A percentile compares a stretch with the other conserved stretches of the same genome.
phyloP scores from a whole-genome alignment of 2,329 filamentous ascomycete genomes.

The Penicillium sp. region DNA sequence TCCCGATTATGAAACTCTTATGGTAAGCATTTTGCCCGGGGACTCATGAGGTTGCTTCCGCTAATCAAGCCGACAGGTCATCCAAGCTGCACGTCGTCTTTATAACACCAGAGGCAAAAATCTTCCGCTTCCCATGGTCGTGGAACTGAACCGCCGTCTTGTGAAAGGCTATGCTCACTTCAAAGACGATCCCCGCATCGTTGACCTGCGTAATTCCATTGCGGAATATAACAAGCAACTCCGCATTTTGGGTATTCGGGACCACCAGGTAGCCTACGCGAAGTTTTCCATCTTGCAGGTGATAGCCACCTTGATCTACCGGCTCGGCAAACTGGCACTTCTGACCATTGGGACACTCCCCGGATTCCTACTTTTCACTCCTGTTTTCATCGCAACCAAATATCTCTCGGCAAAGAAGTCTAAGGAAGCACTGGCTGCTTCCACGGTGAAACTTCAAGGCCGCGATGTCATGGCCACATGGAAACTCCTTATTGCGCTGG shows the following conservation, averaged over 20 bases:
- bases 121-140: slow-evolving; percentile 82
- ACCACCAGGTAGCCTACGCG: slow-evolving; percentile 92
- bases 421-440: slow-evolving; percentile 75
- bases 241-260: slow-evolving; percentile 77
- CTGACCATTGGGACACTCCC: slow-evolving; percentile 79
- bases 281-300: slow-evolving; percentile 75
- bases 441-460: slow-evolving; percentile 82
- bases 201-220: slow-evolving; percentile 69
- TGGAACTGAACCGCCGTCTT: slow-evolving; percentile 88
- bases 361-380: slow-evolving; percentile 80
- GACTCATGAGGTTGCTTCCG: not conserved
- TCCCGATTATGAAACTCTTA: slow-evolving; percentile 92
- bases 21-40: slow-evolving; percentile 50
- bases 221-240: slow-evolving; percentile 83
- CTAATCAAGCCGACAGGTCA: slow-evolving; percentile 54
- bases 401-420: slow-evolving; percentile 78
- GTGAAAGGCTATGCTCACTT: slow-evolving; percentile 89
- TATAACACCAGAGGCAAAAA: slow-evolving; percentile 96
- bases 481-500: slow-evolving; percentile 86
- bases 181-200: slow-evolving; percentile 83
- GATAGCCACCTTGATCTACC: slow-evolving; percentile 71
- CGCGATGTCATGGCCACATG: slow-evolving; percentile 89
- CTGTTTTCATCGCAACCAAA: slow-evolving; percentile 81
- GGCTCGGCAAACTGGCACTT: slow-evolving; percentile 70
- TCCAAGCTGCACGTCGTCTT: slow-evolving; percentile 85